These are phyloP conservation scores for Ophiostoma sp. DNA, from an alignment of 2,329 filamentous ascomycete genomes.

Conservation along the genomic window DNA sequence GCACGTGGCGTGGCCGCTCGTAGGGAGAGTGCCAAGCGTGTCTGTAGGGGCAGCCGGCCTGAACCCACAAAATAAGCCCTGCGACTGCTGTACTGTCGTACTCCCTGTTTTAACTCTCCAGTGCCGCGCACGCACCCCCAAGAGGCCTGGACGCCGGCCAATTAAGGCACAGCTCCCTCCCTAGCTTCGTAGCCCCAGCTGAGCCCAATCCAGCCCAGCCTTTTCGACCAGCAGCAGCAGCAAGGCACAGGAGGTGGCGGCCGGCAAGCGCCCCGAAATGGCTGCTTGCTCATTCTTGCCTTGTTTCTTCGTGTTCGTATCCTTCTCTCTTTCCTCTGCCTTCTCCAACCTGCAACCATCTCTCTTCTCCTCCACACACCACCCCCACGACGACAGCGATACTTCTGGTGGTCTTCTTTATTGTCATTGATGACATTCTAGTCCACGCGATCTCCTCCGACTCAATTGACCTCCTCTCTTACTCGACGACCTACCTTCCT, in stretches of 20 bases:
- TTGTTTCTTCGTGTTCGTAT: slow-evolving; percentile 3
- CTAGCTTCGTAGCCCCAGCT: neutral
- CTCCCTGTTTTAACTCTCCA: neutral
- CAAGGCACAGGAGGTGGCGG: neutral
- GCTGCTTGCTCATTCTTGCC: neutral
- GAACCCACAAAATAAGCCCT: slow-evolving; percentile 14
- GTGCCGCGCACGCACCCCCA: neutral
- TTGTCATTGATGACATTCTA: neutral
- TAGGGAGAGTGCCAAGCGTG: no score
- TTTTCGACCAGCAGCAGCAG: neutral
- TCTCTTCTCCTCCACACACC: neutral
- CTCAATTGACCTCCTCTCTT: neutral
- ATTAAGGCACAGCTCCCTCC: neutral
- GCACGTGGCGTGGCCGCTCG: no score
- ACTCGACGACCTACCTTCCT: neutral
- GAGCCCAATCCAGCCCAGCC: neutral
- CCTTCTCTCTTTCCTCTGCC: neutral
- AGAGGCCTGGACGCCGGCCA: neutral
- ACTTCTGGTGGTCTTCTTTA: neutral
- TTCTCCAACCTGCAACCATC: neutral
- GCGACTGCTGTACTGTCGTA: neutral
- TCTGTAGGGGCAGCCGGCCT: neutral
- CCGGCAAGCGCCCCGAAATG: neutral
- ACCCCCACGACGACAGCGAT: neutral
- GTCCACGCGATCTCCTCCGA: neutral